phyloP scores from a whole-genome alignment of 2,329 filamentous ascomycete genomes.

The Botrytis deweyae region DNA sequence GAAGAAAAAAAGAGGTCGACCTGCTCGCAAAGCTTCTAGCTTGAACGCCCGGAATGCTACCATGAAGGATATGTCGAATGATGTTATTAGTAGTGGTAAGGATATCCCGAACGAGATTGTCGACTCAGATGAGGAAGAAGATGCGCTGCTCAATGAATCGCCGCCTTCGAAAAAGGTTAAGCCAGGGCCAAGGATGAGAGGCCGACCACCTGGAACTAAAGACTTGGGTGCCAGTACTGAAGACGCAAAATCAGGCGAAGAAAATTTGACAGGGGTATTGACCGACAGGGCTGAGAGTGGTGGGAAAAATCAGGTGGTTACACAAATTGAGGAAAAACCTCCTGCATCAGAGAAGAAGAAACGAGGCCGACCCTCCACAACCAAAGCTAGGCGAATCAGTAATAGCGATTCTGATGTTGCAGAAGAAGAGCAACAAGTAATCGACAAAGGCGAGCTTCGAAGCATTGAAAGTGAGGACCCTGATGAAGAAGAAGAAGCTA shows the following conservation, averaged over 20 bases:
- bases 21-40: not conserved
- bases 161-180: not conserved
- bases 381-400: not conserved
- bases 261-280: not conserved
- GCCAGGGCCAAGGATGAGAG: constrained; percentile 1
- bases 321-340: not conserved
- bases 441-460: not conserved
- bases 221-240: not conserved
- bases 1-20: constrained; percentile 6
- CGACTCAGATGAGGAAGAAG: not conserved
- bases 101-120: not conserved
- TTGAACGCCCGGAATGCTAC: not conserved
- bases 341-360: not conserved
- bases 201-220: not conserved
- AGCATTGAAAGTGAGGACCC: not conserved
- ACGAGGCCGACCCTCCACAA: constrained; percentile 1
- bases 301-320: no score
- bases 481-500: not conserved
- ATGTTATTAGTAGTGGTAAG: not conserved
- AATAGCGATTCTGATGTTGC: not conserved
- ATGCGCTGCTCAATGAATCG: not conserved
- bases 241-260: not conserved
- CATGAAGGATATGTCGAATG: not conserved
- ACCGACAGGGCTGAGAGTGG: not conserved
- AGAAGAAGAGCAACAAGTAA: not conserved